Evolutionary conservation across 78 protist species (phyloP).

Genomic region (Emiliania huxleyi): DNA sequence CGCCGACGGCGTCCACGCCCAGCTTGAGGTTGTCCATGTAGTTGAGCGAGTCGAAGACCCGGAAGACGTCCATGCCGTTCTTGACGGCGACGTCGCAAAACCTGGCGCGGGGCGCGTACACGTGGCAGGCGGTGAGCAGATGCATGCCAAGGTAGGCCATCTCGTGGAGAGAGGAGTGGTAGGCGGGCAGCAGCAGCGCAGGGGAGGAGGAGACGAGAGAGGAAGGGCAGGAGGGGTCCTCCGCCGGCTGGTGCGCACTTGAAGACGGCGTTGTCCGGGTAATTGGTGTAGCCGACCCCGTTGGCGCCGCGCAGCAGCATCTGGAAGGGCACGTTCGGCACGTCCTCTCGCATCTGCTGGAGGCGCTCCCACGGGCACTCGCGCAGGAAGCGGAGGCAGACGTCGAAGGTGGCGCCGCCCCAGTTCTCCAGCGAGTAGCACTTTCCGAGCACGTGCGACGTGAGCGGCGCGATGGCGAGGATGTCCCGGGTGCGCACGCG

Average conservation of each 20-base stretch:
- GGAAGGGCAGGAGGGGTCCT: no score
- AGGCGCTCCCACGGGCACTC: constrained; percentile 84
- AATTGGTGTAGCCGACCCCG: constrained; percentile 87
- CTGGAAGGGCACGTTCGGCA: constrained; percentile 80
- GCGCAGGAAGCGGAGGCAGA: constrained; percentile 76
- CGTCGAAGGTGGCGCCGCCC: constrained; percentile 96
- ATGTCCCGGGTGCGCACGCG: constrained; percentile 81
- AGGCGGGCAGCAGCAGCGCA: no score
- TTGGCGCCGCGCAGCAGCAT: constrained; percentile 70
- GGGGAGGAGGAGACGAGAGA: no score
- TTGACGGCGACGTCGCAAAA: neutral
- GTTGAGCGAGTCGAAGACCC: constrained; percentile 86
- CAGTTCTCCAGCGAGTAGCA: constrained; percentile 68
- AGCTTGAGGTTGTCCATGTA: constrained; percentile 66
- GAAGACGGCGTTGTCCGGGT: constrained; percentile 88
- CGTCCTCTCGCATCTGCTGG: constrained; percentile 57
- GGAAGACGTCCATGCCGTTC: constrained; percentile 83
- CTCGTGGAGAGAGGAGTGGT: no score
- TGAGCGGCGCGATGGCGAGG: constrained; percentile 16
- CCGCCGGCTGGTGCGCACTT: no score
- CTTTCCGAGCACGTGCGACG: neutral
- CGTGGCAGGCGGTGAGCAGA: no score
- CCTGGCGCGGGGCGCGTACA: no score
- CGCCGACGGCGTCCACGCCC: constrained; percentile 77
- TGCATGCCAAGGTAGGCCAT: no score